Percentiles rank a stretch among this genome's conserved stretches.
phyloP scores from a whole-genome alignment of 23 red algal genomes.

The Agarophyton chilense region DNA sequence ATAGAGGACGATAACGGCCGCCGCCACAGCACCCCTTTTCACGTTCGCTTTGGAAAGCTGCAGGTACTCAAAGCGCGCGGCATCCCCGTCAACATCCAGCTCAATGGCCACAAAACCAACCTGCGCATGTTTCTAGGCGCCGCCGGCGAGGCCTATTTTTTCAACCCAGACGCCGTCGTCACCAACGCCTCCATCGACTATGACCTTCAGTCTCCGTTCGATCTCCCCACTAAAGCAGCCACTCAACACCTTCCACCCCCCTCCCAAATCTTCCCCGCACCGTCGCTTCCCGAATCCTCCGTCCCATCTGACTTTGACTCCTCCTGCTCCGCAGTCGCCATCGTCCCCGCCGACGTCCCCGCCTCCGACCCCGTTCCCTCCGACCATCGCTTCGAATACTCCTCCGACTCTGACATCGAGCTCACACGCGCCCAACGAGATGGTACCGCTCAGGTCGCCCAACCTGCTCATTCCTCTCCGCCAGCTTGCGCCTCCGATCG shows the following conservation, averaged over 20 bases:
- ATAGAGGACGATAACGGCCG: slow-evolving; percentile 78
- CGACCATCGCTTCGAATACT: slow-evolving; percentile 28
- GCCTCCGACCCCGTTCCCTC: not conserved
- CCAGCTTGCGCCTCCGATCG: not conserved
- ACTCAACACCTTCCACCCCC: not conserved
- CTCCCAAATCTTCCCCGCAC: not conserved
- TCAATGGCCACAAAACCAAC: slow-evolving; percentile 71
- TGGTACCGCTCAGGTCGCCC: slow-evolving; percentile 26
- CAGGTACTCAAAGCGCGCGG: slow-evolving; percentile 89
- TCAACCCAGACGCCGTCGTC: slow-evolving; percentile 41
- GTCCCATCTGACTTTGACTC: not conserved
- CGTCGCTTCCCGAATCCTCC: not conserved
- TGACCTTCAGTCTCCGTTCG: not conserved
- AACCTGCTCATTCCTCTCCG: slow-evolving; percentile 16
- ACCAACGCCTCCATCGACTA: not conserved
- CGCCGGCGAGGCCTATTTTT: slow-evolving; percentile 98
- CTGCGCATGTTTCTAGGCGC: slow-evolving; percentile 84
- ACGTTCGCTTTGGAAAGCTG: slow-evolving; percentile 98
- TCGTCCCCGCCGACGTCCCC: not conserved
- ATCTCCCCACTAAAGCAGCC: slow-evolving; percentile 8
- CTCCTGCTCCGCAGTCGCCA: not conserved
- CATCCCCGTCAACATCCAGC: slow-evolving; percentile 78
- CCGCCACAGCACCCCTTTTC: slow-evolving; percentile 78
- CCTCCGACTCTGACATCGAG: slow-evolving; percentile 52
- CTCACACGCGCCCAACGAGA: slow-evolving; percentile 35